Percentiles rank a stretch among this genome's conserved stretches.
Conservation (phyloP, 2,329 filamentous ascomycete genomes). For the Aspergillus piperis region DNA sequence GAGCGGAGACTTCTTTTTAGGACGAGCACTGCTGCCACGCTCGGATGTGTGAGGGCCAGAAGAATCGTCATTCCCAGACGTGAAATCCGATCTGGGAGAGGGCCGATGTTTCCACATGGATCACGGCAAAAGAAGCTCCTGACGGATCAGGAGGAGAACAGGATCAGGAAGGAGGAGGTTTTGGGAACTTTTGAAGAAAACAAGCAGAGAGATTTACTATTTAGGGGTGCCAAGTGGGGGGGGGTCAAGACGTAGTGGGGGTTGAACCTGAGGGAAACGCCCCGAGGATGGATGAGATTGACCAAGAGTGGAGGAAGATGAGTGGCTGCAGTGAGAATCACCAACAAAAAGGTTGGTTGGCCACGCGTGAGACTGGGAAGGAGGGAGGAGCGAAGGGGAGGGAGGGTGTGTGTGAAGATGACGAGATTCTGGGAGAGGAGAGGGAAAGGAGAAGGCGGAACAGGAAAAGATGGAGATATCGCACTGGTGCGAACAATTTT, state of each 20-base stretch:
- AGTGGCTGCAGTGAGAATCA: neutral
- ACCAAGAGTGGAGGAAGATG: neutral
- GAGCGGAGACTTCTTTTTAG: constrained; percentile 37
- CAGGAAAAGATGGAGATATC: constrained; percentile 19
- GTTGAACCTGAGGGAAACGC: constrained; percentile 6
- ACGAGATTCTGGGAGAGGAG: constrained; percentile 4
- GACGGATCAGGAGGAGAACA: constrained; percentile 22
- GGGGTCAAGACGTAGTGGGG: constrained; percentile 13
- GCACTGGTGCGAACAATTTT: constrained; percentile 22
- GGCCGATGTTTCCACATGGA: constrained; percentile 46
- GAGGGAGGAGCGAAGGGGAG: neutral
- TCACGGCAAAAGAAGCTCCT: constrained; percentile 18
- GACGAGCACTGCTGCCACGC: constrained; percentile 39
- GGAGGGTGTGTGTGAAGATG: neutral
- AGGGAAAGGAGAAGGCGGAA: constrained; percentile 11
- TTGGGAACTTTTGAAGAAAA: neutral
- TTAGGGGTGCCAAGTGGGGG: constrained; percentile 17
- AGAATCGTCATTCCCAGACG: constrained; percentile 38
- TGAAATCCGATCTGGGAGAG: constrained; percentile 43
- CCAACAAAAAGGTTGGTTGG: neutral
- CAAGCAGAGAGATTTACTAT: constrained; percentile 14
- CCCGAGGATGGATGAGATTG: constrained; percentile 1
- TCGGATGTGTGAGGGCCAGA: constrained; percentile 35
- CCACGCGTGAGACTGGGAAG: neutral
- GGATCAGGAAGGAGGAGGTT: constrained; percentile 12